These are phyloP conservation scores for Haematococcus lacustris DNA, from an alignment of 139 green algal species.

Conservation along the genomic window DNA sequence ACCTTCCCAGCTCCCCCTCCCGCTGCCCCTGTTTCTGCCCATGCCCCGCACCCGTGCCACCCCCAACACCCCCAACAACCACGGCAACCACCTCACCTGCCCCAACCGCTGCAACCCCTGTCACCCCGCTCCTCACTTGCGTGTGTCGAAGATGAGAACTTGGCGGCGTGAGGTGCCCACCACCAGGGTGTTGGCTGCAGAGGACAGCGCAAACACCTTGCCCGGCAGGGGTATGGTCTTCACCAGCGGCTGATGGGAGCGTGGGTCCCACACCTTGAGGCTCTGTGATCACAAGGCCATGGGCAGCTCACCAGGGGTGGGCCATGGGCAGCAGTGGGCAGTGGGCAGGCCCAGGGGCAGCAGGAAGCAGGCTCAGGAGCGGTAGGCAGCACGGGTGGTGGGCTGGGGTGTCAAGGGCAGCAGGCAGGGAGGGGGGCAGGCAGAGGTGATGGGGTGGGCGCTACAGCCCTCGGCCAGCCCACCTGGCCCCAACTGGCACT, in stretches of 20 bases:
- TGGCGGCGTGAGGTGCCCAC: conserved; percentile 68
- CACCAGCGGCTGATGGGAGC: conserved; percentile 10
- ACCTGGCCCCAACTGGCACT: too few relatives aligned
- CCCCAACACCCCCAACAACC: background rate
- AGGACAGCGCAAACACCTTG: conserved; percentile 68
- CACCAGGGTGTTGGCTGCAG: conserved; percentile 47
- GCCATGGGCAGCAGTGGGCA: background rate
- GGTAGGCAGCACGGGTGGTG: background rate
- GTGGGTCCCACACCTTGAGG: conserved; percentile 8
- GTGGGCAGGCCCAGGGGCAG: background rate
- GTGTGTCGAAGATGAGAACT: conserved; percentile 72
- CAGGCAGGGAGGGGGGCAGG: background rate
- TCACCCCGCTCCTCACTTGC: conserved; percentile 32
- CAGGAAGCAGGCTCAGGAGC: background rate
- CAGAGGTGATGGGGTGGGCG: background rate
- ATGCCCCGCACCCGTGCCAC: background rate
- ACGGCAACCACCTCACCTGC: background rate
- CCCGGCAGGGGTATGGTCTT: conserved; percentile 48
- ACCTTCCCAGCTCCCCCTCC: background rate
- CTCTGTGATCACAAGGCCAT: background rate
- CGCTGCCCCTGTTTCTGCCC: background rate
- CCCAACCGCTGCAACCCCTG: background rate
- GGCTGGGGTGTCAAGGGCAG: background rate
- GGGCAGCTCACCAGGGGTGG: background rate
- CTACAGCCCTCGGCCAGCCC: background rate